Conservation (phyloP, 2,329 filamentous ascomycete species). For the Xylaria sp. region DNA sequence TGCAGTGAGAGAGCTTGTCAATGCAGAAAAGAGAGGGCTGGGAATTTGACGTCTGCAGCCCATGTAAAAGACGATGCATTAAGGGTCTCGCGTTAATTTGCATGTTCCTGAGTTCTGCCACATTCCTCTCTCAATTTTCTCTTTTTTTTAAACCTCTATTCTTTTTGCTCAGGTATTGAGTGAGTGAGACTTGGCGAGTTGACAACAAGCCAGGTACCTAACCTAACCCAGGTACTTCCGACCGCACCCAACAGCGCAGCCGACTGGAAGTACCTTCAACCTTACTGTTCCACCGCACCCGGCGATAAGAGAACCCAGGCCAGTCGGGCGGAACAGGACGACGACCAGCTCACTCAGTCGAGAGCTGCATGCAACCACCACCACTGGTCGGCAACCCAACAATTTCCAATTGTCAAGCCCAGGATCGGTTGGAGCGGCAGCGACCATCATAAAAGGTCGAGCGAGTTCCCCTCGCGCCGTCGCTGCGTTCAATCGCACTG, state of each 20-base stretch:
- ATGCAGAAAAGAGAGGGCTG: constrained; percentile 44
- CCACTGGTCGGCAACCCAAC: constrained; percentile 17
- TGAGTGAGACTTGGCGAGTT: constrained; percentile 12
- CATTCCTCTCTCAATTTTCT: constrained; percentile 31
- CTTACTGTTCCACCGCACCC: constrained; percentile 13
- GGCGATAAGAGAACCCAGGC: constrained; percentile 32
- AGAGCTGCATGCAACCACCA: constrained; percentile 27
- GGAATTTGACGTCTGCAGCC: constrained; percentile 38
- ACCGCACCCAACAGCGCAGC: constrained; percentile 7
- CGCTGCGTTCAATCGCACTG: constrained; percentile 39
- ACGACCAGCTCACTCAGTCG: constrained; percentile 29
- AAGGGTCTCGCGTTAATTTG: constrained; percentile 36
- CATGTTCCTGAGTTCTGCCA: constrained; percentile 33
- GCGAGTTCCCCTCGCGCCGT: constrained; percentile 28
- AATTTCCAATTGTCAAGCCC: constrained; percentile 17
- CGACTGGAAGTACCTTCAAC: constrained; percentile 7
- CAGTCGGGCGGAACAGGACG: constrained; percentile 25
- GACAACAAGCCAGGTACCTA: constrained; percentile 12
- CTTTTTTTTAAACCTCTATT: constrained; percentile 22
- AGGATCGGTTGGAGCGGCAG: constrained; percentile 12
- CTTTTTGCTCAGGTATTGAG: background rate
- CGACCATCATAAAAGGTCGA: constrained; percentile 27
- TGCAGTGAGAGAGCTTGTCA: constrained; percentile 36
- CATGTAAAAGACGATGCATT: constrained; percentile 45
- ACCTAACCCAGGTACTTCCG: background rate